Percentiles rank a stretch among this genome's conserved stretches.
Conservation (phyloP, 192 early-diverging fungal species). For the Linnemannia exigua region DNA sequence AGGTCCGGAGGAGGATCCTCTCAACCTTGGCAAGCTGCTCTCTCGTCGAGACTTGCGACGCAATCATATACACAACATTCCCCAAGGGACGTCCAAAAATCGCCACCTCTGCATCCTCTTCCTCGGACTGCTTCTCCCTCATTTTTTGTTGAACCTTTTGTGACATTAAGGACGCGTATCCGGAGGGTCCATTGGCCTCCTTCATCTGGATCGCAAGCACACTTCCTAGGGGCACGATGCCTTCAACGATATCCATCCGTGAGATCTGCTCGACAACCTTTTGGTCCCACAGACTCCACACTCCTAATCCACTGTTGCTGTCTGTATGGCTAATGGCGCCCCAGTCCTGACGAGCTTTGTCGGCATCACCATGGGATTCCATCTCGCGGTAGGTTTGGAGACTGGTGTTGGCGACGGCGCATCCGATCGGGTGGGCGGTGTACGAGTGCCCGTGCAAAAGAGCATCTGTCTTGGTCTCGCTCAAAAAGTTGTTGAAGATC, state of each 20-base stretch:
- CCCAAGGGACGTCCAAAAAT: slow-evolving; percentile 81
- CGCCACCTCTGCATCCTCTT: slow-evolving; percentile 31
- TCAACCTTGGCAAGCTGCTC: slow-evolving; percentile 62
- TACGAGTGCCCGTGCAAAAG: slow-evolving; percentile 88
- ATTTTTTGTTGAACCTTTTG: slow-evolving; percentile 40
- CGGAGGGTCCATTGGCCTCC: slow-evolving; percentile 39
- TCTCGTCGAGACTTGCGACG: slow-evolving; percentile 65
- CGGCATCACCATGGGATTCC: slow-evolving; percentile 48
- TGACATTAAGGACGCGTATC: slow-evolving; percentile 40
- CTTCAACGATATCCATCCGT: slow-evolving; percentile 67
- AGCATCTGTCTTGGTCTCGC: slow-evolving; percentile 74
- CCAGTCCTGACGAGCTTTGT: slow-evolving; percentile 54
- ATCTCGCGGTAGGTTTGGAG: slow-evolving; percentile 66
- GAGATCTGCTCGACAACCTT: slow-evolving; percentile 67
- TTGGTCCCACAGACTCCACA: slow-evolving; percentile 69
- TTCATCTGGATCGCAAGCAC: slow-evolving; percentile 77
- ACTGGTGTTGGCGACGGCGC: slow-evolving; percentile 72
- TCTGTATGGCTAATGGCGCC: slow-evolving; percentile 27
- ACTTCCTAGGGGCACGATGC: slow-evolving; percentile 76
- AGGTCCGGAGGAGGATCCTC: slow-evolving; percentile 54
- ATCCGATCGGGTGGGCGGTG: slow-evolving; percentile 88
- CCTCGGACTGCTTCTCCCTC: slow-evolving; percentile 32
- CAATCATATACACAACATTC: slow-evolving; percentile 85
- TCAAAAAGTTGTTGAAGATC: slow-evolving; percentile 78
- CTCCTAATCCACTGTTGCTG: slow-evolving; percentile 26